Percentiles rank a stretch among this genome's conserved stretches.
phyloP scores from a whole-genome alignment of 306 rosid species.

The Lathyrus oleraceus region DNA sequence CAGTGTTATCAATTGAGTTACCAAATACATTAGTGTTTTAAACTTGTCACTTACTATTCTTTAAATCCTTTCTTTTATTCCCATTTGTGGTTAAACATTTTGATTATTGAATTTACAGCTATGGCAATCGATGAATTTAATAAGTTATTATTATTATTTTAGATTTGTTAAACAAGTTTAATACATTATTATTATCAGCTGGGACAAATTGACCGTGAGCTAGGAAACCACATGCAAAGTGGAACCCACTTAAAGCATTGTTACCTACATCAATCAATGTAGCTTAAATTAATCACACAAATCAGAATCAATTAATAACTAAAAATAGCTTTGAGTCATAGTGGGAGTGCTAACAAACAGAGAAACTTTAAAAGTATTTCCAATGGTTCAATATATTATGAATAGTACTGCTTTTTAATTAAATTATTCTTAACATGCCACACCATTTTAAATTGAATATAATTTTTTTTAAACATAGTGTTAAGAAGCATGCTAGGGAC shows the following conservation, averaged over 20 bases:
- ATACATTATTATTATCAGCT: neutral
- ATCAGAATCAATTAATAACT: neutral
- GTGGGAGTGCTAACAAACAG: neutral
- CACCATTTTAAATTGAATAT: neutral
- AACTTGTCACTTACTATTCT: no score
- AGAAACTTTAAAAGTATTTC: neutral
- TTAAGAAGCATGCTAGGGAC: no score
- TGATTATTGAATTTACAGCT: neutral
- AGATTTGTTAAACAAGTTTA: neutral
- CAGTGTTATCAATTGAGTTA: no score
- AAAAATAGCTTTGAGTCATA: neutral
- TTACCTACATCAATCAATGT: neutral
- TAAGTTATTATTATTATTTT: neutral
- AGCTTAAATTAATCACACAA: constrained; percentile 3
- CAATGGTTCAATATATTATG: neutral
- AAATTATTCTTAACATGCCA: neutral
- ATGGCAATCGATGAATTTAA: neutral
- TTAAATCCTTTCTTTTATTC: no score
- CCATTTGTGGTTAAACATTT: neutral
- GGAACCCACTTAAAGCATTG: constrained; percentile 33
- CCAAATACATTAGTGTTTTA: no score
- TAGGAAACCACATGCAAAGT: constrained; percentile 47
- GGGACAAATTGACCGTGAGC: constrained; percentile 38
- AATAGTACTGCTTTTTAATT: neutral
- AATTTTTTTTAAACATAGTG: no score